Percentiles rank a stretch among this genome's conserved stretches.
Evolutionary conservation across 108 stramenopile genomes (phyloP).

Genomic region (Epithemia pelagica): DNA sequence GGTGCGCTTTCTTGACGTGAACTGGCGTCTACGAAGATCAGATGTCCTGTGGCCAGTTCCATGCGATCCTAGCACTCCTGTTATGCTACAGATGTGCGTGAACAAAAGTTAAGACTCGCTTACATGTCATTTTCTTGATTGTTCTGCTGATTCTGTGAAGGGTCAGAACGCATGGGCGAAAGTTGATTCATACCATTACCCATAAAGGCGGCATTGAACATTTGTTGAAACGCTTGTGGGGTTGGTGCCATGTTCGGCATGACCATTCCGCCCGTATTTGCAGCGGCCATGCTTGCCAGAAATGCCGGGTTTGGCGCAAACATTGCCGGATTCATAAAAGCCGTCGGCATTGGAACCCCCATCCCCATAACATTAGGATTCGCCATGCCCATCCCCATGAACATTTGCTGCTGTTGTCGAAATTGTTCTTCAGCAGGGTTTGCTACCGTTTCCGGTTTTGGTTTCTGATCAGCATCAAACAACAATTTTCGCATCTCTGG

Average conservation of each 20-base stretch:
- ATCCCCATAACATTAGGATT: not conserved
- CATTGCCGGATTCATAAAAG: constrained; percentile 2
- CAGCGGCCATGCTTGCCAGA: not conserved
- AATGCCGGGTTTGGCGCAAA: not conserved
- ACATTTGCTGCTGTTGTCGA: constrained; percentile 26
- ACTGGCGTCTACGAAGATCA: too few species aligned
- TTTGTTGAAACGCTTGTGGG: constrained; percentile 10
- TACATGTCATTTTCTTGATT: not conserved
- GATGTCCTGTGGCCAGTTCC: too few species aligned
- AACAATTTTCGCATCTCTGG: constrained; percentile 72
- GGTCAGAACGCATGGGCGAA: not conserved
- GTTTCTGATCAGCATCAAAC: constrained; percentile 49
- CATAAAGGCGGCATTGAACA: constrained; percentile 28
- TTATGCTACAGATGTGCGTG: too few species aligned
- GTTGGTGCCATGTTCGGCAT: constrained; percentile 9
- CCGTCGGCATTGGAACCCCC: not conserved
- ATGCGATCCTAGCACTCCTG: too few species aligned
- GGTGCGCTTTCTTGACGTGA: too few species aligned
- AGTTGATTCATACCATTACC: constrained; percentile 28
- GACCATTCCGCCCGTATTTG: not conserved
- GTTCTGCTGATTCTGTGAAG: not conserved
- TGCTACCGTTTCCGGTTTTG: constrained; percentile 25
- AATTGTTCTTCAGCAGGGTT: constrained; percentile 26
- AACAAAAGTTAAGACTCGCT: too few species aligned
- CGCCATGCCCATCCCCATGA: constrained; percentile 11